phyloP scores from a whole-genome alignment of 768 basidiomycete genomes.

The Dioszegia aurantiaca region DNA sequence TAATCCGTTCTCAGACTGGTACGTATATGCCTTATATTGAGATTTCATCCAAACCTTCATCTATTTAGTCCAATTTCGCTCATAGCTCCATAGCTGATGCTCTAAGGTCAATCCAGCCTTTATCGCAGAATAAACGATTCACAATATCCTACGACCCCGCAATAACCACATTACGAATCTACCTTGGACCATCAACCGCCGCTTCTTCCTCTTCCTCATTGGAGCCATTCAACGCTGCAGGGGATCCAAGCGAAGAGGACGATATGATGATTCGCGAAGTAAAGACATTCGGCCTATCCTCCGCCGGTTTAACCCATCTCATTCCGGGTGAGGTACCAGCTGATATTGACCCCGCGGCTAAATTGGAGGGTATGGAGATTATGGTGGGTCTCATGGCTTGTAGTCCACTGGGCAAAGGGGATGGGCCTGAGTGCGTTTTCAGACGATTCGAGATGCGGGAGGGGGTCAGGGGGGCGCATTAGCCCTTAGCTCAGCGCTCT shows the following conservation, averaged over 20 bases:
- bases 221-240: no score
- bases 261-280: slow-evolving; percentile 10
- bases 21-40: neutral
- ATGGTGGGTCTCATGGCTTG: slow-evolving; percentile 38
- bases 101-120: neutral
- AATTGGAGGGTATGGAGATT: slow-evolving; percentile 16
- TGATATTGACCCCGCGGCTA: slow-evolving; percentile 1
- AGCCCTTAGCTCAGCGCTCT: neutral
- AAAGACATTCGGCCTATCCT: slow-evolving; percentile 1
- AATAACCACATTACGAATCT: neutral
- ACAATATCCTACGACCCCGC: slow-evolving; percentile 7
- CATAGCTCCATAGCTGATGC: neutral
- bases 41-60: no score
- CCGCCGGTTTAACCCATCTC: slow-evolving; percentile 1
- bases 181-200: neutral
- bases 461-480: slow-evolving; percentile 2
- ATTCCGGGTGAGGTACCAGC: neutral
- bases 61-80: neutral
- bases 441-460: slow-evolving; percentile 26
- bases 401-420: slow-evolving; percentile 27
- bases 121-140: neutral
- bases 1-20: slow-evolving; percentile 42
- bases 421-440: slow-evolving; percentile 21
- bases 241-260: neutral
- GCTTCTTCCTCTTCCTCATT: neutral